Percentiles rank a stretch among this genome's conserved stretches.
Evolutionary conservation across 2,329 filamentous ascomycete species (phyloP).

Genomic region (Hypoxylon sp.): DNA sequence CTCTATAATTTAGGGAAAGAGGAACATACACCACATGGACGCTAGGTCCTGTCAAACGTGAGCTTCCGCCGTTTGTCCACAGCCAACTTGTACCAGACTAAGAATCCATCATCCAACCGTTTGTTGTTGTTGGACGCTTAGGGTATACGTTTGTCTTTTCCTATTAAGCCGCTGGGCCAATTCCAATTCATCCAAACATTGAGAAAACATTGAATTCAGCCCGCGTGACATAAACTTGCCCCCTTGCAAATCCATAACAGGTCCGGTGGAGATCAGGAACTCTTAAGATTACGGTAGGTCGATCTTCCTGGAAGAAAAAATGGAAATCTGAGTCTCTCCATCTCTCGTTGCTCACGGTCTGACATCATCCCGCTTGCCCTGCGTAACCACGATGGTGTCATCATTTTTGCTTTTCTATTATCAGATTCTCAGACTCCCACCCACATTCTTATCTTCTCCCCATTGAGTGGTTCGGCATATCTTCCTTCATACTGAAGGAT

Average conservation of each 20-base stretch:
- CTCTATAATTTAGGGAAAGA: not conserved
- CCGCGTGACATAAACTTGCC: constrained; percentile 13
- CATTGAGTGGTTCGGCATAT: constrained; percentile 18
- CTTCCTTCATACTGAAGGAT: constrained; percentile 11
- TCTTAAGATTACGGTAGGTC: constrained; percentile 43
- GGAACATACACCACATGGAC: not conserved
- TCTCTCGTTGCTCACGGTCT: constrained; percentile 42
- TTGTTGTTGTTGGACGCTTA: constrained; percentile 4
- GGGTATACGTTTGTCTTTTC: constrained; percentile 13
- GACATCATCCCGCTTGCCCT: constrained; percentile 50
- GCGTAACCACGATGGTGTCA: constrained; percentile 45
- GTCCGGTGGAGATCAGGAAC: constrained; percentile 43
- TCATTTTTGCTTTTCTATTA: constrained; percentile 32
- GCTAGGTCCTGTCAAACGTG: not conserved
- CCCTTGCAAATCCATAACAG: constrained; percentile 45
- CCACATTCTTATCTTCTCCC: constrained; percentile 5
- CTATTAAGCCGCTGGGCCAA: constrained; percentile 21
- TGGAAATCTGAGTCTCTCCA: constrained; percentile 32
- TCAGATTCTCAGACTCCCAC: constrained; percentile 12
- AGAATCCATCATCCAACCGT: constrained; percentile 9
- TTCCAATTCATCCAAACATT: too few relatives aligned
- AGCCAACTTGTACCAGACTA: constrained; percentile 4
- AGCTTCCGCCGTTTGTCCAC: constrained; percentile 26
- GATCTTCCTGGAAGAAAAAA: constrained; percentile 38
- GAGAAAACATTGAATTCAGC: constrained; percentile 1